Base-by-base conservation (phyloP, 2,329 filamentous ascomycete species). In the Chrysosporium keratinophilum region DNA sequence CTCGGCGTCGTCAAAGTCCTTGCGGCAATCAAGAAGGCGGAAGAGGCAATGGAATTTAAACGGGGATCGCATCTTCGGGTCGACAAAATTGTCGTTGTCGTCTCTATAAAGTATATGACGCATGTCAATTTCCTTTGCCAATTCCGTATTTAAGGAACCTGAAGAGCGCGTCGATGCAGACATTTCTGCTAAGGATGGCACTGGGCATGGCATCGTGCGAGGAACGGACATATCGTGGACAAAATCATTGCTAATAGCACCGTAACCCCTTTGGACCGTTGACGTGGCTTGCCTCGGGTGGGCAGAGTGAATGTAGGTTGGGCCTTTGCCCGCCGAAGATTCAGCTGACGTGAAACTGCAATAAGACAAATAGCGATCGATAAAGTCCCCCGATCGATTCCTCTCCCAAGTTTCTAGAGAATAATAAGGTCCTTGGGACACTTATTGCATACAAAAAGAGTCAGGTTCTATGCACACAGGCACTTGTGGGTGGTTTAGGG, bases 1-100 rank as follows among this genome's bases (percentile, higher is more conserved):
- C 5, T 66, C 62, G 28, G 62, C 60, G 40, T 69, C 64, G 42
- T 67, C 63, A 54, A 73, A 73, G 10, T 64, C 64, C 46, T 69
- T 62, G 10, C 69, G 63, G 58, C 72, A 75, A 58, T 72, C 67
- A 6, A 75, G 64, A 53, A 72, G 66, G 55, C 73, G 68, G 63
- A 74, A 74, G n/a, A 74, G 64, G 54, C 72, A 75, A 19, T 60
- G 59, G 23, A 17, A 46, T 28, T 41, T 44, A 35, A 34, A 40
- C 1, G 44, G 6, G 1, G 10, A 14, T 34, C 5, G 10, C 19
- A 44, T 6, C 40, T 48, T 45, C 4, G 60, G 61, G 2, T 64
- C 56, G 57, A 69, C 47, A 56, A 69, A 55, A 56, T 64, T 54
- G 14, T 66, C 65, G 15, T 62, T 62, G 11, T 61, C 63, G 46